phyloP scores from a whole-genome alignment of 495 filamentous ascomycete genomes.

The Terfezia boudieri region DNA sequence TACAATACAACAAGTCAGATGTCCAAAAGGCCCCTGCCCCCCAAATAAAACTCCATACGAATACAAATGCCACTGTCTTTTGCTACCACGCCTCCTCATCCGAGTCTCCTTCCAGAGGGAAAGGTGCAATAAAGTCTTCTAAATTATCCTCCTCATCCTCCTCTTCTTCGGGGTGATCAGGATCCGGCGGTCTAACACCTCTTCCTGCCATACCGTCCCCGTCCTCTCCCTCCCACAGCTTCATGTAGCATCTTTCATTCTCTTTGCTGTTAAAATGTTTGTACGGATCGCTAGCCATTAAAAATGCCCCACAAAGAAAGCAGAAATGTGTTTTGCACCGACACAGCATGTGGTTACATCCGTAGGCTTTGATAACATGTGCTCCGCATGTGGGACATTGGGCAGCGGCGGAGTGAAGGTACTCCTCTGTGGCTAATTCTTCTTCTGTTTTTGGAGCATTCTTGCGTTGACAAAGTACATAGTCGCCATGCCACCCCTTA shows the following conservation, averaged over 20 bases:
- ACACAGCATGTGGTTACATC: constrained; percentile 97
- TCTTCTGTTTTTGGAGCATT: constrained; percentile 50
- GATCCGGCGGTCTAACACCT: neutral
- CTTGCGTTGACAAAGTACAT: constrained; percentile 35
- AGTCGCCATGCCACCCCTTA: constrained; percentile 73
- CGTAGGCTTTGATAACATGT: constrained; percentile 68
- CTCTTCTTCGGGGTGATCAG: neutral
- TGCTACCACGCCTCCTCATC: too few species aligned
- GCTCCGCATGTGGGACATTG: constrained; percentile 79
- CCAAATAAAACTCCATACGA: too few species aligned
- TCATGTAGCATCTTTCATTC: constrained; percentile 47
- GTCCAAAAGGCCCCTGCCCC: too few species aligned
- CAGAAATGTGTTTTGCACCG: constrained; percentile 84
- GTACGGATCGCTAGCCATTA: constrained; percentile 64
- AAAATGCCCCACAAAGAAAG: constrained; percentile 77
- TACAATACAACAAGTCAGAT: too few species aligned
- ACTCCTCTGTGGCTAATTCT: constrained; percentile 65
- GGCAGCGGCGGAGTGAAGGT: constrained; percentile 55
- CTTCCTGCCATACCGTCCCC: constrained; percentile 46
- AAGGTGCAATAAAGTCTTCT: too few species aligned
- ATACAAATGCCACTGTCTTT: too few species aligned
- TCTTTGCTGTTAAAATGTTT: constrained; percentile 55
- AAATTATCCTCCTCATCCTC: neutral
- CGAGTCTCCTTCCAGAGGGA: too few species aligned
- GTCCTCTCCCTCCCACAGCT: constrained; percentile 71